Evolutionary conservation across 352 stramenopile species (phyloP), one percentile per base, ranked within the genome.

Genomic region (Globisporangium alternatum): DNA sequence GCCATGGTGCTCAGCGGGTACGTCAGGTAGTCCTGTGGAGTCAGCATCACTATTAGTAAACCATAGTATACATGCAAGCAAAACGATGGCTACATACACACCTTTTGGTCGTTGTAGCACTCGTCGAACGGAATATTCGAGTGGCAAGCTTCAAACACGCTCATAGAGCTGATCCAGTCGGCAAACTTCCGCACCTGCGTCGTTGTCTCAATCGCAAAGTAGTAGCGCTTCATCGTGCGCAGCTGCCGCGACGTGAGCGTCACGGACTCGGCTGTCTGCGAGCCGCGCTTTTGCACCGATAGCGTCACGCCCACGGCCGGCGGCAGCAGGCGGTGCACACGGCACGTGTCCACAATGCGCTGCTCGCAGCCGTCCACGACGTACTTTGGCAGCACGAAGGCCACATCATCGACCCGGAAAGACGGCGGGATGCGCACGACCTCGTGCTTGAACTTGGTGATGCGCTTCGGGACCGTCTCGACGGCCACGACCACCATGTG

Each of bases 351-450:
- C 12, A 58, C 33, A 19, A 58, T 58, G 7, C 52, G 22, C 10
- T 25, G 28, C 12, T 58, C 52, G 8, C 52, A 58, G 17, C 52
- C 52, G 17, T 58, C 19, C 22, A 58, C 21, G 6, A 17, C 52
- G 30, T 58, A 58, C 52, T 44, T 31, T 33, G 52, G 52, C 52
- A 58, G 31, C 30, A 58, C 19, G 43, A 58, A 58, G 52, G 41
- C 52, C 3, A 58, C 52, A 19, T 58, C 31, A 10, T 58, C 25
- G 2, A 25, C 12, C 35, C 4, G 5, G 19, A 39, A 25, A 4
- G 33, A 25, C 4, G 31, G 17, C 7, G 52, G 10, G 30, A 58
- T 31, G 22, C 9, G 52, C 6, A 58, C 31, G 9, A 58, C 17
- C 33, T 58, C 52, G 52, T 58, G 52, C 52, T 45, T 33, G 28